Conservation (phyloP, 306 rosid species). For the Pyrus betulifolia region DNA sequence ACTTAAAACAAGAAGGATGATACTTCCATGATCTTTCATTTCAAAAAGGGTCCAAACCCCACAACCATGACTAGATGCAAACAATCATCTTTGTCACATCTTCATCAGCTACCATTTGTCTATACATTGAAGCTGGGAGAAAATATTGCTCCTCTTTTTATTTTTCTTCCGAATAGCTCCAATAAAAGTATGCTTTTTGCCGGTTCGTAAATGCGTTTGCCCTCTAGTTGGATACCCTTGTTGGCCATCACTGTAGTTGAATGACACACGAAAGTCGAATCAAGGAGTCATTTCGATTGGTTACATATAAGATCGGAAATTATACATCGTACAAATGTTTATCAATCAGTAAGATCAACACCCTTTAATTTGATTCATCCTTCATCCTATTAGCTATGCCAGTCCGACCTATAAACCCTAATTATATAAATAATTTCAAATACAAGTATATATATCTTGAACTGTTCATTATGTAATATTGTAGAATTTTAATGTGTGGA, state of each 20-base stretch:
- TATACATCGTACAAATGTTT: no score
- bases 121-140: neutral
- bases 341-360: no score
- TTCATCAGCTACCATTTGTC: neutral
- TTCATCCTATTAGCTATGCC: no score
- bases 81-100: neutral
- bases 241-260: no score
- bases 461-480: no score
- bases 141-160: neutral
- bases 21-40: neutral
- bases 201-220: neutral
- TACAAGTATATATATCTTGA: neutral
- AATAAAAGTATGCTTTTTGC: neutral
- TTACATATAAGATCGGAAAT: no score
- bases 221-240: no score
- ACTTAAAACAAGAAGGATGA: neutral
- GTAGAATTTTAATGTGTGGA: no score
- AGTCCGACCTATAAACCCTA: no score
- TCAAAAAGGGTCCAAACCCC: neutral
- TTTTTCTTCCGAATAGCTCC: neutral
- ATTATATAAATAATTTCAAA: neutral
- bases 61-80: neutral
- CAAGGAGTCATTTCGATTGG: no score
- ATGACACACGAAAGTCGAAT: no score
- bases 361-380: no score